Evolutionary conservation across 2,329 filamentous ascomycete genomes (phyloP).

Genomic region (Verticillium longisporum): DNA sequence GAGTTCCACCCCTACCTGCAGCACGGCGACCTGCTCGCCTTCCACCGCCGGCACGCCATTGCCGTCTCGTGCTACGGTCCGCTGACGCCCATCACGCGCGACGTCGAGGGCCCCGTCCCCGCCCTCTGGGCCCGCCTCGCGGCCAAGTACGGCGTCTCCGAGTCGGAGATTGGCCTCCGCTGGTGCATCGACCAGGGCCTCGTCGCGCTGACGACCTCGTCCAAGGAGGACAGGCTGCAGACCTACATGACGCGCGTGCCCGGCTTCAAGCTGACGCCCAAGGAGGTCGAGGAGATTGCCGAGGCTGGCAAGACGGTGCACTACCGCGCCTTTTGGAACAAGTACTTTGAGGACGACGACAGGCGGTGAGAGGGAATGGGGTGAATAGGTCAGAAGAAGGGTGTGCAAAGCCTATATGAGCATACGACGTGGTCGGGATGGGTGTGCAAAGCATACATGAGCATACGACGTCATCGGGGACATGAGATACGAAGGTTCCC

Average conservation of each 20-base stretch:
- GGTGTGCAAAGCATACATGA: neutral
- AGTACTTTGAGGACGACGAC: conserved; percentile 47
- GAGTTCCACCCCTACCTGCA: conserved; percentile 74
- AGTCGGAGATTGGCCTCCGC: conserved; percentile 49
- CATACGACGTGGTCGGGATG: too few relatives aligned
- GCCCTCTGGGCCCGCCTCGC: conserved; percentile 42
- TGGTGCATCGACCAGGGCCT: conserved; percentile 56
- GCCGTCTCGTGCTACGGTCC: conserved; percentile 49
- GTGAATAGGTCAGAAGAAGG: too few relatives aligned
- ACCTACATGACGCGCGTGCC: conserved; percentile 44
- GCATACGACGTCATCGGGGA: neutral
- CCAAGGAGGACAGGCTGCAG: conserved; percentile 49
- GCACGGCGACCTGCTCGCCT: conserved; percentile 52
- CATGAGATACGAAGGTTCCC: too few relatives aligned
- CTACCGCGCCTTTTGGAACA: conserved; percentile 51
- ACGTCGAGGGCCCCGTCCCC: conserved; percentile 46
- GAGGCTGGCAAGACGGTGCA: conserved; percentile 53
- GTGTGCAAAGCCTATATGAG: too few relatives aligned
- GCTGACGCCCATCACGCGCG: conserved; percentile 41
- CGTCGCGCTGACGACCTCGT: conserved; percentile 53
- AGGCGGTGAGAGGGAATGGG: conserved; percentile 25
- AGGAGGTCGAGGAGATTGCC: conserved; percentile 51
- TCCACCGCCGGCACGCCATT: conserved; percentile 51
- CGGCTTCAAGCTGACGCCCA: conserved; percentile 50
- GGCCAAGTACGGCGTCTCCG: conserved; percentile 50